Evolutionary conservation across 1,284 basidiomycete species (phyloP).

Genomic region (Psilocybe mexicana): DNA sequence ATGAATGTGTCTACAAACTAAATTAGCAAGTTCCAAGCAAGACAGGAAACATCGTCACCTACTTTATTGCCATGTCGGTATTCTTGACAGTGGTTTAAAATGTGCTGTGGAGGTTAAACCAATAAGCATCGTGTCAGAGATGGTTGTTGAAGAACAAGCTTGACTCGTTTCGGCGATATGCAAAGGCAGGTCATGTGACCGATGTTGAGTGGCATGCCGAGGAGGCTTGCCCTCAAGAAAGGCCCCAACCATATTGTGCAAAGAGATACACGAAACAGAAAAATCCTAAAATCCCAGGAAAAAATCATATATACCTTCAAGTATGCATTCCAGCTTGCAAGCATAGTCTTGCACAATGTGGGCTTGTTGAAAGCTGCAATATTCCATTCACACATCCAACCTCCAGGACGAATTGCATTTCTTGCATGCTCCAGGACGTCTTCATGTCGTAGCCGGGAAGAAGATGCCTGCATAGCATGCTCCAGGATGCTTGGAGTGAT

Average conservation of each 20-base stretch:
- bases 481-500: constrained; percentile 8
- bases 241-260: too few species aligned
- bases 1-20: constrained; percentile 6
- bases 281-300: background rate
- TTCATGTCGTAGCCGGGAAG: constrained; percentile 17
- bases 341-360: constrained; percentile 18
- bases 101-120: constrained; percentile 9
- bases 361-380: constrained; percentile 13
- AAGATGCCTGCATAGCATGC: constrained; percentile 22
- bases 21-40: background rate
- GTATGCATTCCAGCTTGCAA: constrained; percentile 26
- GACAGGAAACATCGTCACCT: background rate
- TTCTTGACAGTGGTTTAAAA: constrained; percentile 14
- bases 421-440: constrained; percentile 27
- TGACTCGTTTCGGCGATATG: background rate
- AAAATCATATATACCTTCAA: constrained; percentile 18
- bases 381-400: constrained; percentile 30
- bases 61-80: constrained; percentile 10
- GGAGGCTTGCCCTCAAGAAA: background rate
- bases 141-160: background rate
- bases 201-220: background rate
- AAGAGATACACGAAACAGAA: background rate
- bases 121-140: background rate
- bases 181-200: background rate
- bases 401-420: constrained; percentile 23